phyloP scores from a whole-genome alignment of 2,329 filamentous ascomycete genomes.

The Rutstroemia sp. region DNA sequence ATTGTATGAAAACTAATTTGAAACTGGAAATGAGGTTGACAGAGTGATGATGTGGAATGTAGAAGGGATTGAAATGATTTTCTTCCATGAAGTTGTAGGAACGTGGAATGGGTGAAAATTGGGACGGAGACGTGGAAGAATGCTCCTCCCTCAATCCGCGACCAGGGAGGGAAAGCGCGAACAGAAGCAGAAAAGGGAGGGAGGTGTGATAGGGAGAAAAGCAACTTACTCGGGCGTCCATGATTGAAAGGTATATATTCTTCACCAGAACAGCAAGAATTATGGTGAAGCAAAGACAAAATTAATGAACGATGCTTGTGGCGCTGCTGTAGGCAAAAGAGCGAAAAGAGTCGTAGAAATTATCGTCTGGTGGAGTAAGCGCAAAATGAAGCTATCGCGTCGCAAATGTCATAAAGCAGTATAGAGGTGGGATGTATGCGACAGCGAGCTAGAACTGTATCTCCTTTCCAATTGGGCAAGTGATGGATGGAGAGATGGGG shows the following conservation, averaged over 20 bases:
- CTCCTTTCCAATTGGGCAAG: background rate
- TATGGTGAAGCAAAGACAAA: background rate
- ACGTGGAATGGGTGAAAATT: background rate
- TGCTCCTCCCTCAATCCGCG: background rate
- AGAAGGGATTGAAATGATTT: slow-evolving; percentile 1
- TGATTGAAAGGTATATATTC: slow-evolving; percentile 13
- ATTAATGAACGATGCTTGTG: background rate
- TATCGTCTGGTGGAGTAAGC: background rate
- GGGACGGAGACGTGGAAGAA: background rate
- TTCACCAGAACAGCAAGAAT: background rate
- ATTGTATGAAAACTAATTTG: slow-evolving; percentile 6
- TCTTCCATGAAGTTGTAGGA: background rate
- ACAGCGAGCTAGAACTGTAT: background rate
- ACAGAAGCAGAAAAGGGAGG: background rate
- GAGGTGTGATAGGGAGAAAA: slow-evolving; percentile 9
- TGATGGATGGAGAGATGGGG: background rate
- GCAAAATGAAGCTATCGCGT: slow-evolving; percentile 18
- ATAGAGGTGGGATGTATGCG: background rate
- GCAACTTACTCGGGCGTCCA: slow-evolving; percentile 36
- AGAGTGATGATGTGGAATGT: slow-evolving; percentile 16
- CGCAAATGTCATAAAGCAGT: slow-evolving; percentile 13
- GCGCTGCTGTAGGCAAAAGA: background rate
- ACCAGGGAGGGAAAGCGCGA: slow-evolving; percentile 1
- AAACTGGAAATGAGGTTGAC: slow-evolving; percentile 15
- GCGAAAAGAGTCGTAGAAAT: background rate